phyloP scores from a whole-genome alignment of 2,329 filamentous ascomycete species.

The Aspergillus novofumigatus region DNA sequence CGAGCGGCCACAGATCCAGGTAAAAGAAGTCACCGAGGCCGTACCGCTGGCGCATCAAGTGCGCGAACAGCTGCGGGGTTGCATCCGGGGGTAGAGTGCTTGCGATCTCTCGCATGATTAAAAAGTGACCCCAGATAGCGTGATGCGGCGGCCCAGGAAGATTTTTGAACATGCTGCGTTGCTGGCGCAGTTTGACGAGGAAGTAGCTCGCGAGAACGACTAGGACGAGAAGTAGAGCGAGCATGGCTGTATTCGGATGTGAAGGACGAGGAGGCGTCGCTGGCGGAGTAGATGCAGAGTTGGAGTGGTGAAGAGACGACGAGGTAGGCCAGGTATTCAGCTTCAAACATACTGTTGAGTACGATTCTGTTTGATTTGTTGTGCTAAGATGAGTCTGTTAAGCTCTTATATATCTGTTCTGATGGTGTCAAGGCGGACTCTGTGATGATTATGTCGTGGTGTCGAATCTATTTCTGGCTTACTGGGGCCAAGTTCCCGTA shows the following conservation, averaged over 20 bases:
- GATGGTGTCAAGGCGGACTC: slow-evolving; percentile 2
- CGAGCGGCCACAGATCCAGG: slow-evolving; percentile 40
- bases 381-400: not conserved
- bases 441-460: not conserved
- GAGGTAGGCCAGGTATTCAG: slow-evolving; percentile 8
- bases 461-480: slow-evolving; percentile 4
- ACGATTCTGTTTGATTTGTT: not conserved
- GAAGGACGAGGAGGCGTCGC: slow-evolving; percentile 5
- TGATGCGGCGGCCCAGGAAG: slow-evolving; percentile 17
- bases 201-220: slow-evolving; percentile 8
- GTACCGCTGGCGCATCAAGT: slow-evolving; percentile 14
- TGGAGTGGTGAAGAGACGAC: slow-evolving; percentile 13
- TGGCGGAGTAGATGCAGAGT: slow-evolving; percentile 13
- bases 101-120: slow-evolving; percentile 16
- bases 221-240: slow-evolving; percentile 7
- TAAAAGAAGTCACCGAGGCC: slow-evolving; percentile 21
- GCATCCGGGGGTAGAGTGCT: slow-evolving; percentile 13
- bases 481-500: slow-evolving; percentile 1
- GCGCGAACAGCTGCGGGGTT: slow-evolving; percentile 14
- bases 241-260: slow-evolving; percentile 6
- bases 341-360: slow-evolving; percentile 13
- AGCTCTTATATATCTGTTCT: slow-evolving; percentile 2
- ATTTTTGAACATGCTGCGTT: slow-evolving; percentile 14
- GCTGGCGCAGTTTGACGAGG: slow-evolving; percentile 11
- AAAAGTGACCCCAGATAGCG: slow-evolving; percentile 18